Evolutionary conservation across 202 grass and related monocot species (phyloP).

Genomic region (Sporobolus alterniflorus): DNA sequence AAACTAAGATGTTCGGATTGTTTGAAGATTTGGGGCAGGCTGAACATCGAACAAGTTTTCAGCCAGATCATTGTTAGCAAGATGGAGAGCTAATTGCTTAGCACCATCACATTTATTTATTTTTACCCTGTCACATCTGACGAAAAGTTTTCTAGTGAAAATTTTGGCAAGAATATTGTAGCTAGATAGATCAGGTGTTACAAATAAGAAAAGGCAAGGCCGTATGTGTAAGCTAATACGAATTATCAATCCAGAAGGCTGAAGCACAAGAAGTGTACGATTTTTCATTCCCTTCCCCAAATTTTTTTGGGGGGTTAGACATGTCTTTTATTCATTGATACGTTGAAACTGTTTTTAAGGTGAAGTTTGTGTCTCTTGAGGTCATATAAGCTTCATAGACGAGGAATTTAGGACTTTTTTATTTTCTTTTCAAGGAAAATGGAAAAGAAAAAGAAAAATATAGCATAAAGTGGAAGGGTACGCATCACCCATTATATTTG

Average conservation of each 20-base stretch:
- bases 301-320: not conserved
- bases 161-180: conserved; percentile 20
- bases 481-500: no score
- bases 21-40: not conserved
- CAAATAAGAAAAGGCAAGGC: conserved; percentile 4
- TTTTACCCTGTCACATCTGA: not conserved
- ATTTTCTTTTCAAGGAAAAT: no score
- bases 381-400: no score
- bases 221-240: not conserved
- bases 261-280: not conserved
- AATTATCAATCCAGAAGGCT: not conserved
- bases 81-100: conserved; percentile 13
- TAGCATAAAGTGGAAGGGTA: no score
- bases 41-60: not conserved
- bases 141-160: not conserved
- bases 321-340: not conserved
- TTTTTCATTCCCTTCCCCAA: not conserved
- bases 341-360: not conserved
- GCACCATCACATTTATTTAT: not conserved
- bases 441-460: no score
- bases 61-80: conserved; percentile 30
- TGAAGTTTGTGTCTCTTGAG: no score
- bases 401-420: no score
- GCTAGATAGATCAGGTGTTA: conserved; percentile 19
- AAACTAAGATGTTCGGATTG: conserved; percentile 14